Base-by-base conservation (phyloP, 2,329 filamentous ascomycete genomes). In the Claviceps maximensis region DNA sequence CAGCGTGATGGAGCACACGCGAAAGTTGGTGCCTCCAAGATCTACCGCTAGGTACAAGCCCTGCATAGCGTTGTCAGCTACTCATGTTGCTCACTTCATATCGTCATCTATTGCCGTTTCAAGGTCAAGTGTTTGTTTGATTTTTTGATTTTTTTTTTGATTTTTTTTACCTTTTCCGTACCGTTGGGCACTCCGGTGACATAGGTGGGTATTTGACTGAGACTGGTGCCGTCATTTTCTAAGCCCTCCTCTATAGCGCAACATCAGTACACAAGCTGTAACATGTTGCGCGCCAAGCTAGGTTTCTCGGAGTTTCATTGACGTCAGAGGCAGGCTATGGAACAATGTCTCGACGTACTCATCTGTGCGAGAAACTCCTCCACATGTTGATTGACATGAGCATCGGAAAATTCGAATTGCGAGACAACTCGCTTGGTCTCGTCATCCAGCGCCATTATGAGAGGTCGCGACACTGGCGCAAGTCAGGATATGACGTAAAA, bases 131-230 rank as follows among this genome's bases (percentile, higher is more conserved):
- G 10, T 33, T 10, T 33, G 9, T 9, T 12, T 10, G 7, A 12
- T 2, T 33, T 12, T 12, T 13, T 33, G 1, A 3, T 12, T 12
- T 9, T 13, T 33, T 33, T 13, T 33, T 33, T 3, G n/a, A n/a
- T n/a, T 33, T 33, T 33, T 33, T 31, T 23, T 61, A 57, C 89
- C 84, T 96, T 95, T 73, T 98, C 93, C 3, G 90, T 96, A 62
- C 93, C 93, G 78, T 97, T 93, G 65, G 93, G 93, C 29, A 97
- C 90, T 38, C 82, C 85, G 1, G 93, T 97, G 59, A 98, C 91
- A 70, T 95, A 98, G 44, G 90, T 95, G 8, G 93, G 93, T 63
- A 98, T 97, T 73, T 97, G 93, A 72, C 87, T 91, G 74, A 98
- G 72, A 60, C 85, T 89, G 33, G 87, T 84, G 57, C 84, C 84